Evolutionary conservation across 225 moss, liverwort and hornwort species (phyloP).

Genomic region (Rhytidiadelphus loreus): DNA sequence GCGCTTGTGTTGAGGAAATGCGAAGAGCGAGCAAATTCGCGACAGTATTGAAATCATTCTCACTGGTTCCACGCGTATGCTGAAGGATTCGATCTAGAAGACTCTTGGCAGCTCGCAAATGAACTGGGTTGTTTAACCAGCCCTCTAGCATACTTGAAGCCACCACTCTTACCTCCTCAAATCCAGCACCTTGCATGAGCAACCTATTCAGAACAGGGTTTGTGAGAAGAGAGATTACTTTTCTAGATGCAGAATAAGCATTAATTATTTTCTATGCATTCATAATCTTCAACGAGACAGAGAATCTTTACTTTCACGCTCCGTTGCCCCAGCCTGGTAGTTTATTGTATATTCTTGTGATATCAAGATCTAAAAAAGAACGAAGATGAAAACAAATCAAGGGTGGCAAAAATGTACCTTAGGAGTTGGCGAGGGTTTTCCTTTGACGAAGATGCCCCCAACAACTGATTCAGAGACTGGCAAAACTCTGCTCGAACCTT

Average conservation of each 20-base stretch:
- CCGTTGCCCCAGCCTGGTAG: not conserved
- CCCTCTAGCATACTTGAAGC: conserved; percentile 98
- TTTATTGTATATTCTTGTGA: not conserved
- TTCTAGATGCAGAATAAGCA: not conserved
- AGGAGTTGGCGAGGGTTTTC: conserved; percentile 96
- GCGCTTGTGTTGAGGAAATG: conserved; percentile 72
- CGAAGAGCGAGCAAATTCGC: conserved; percentile 89
- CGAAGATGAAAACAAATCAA: not conserved
- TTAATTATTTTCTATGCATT: not conserved
- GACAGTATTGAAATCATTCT: conserved; percentile 90
- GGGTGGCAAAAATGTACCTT: conserved; percentile 28
- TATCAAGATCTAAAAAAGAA: not conserved
- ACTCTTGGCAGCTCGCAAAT: conserved; percentile 83
- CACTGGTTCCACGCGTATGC: conserved; percentile 87
- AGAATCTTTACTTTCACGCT: not conserved
- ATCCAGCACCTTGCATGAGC: conserved; percentile 98
- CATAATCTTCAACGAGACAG: not conserved
- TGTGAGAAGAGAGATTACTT: not conserved
- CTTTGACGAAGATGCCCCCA: conserved; percentile 84
- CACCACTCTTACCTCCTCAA: conserved; percentile 96
- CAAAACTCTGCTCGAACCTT: conserved; percentile 82
- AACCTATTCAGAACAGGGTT: conserved; percentile 43
- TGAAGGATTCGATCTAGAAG: conserved; percentile 91
- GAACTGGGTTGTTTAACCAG: conserved; percentile 92
- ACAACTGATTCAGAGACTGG: conserved; percentile 67